Conservation (phyloP, 192 early-diverging fungal species). For the Coemansia brasiliensis region DNA sequence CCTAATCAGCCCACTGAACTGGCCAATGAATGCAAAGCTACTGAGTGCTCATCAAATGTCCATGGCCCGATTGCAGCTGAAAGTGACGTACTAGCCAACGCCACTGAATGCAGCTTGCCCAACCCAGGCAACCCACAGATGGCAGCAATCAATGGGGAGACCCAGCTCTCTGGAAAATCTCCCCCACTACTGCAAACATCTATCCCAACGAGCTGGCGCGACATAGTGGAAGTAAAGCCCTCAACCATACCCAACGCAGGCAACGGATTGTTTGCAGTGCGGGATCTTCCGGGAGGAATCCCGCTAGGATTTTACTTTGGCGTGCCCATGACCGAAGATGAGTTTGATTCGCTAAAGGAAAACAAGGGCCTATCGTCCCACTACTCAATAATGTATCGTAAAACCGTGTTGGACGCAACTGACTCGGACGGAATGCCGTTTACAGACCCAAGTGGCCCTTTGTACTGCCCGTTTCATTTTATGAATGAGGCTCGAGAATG, state of each 20-base stretch:
- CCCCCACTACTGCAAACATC: not conserved
- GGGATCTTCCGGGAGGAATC: conserved; percentile 69
- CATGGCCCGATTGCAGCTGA: not conserved
- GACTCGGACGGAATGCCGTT: conserved; percentile 77
- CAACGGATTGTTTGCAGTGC: conserved; percentile 72
- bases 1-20: too few relatives aligned
- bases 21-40: too few relatives aligned
- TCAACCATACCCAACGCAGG: conserved; percentile 71
- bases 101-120: too few relatives aligned
- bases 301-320: conserved; percentile 94
- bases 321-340: conserved; percentile 93
- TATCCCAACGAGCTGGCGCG: conserved; percentile 56
- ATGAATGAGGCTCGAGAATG: conserved; percentile 74
- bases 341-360: conserved; percentile 88
- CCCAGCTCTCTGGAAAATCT: not conserved
- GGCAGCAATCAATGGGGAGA: not conserved
- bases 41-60: too few relatives aligned
- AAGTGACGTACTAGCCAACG: too few relatives aligned
- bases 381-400: conserved; percentile 88
- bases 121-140: too few relatives aligned
- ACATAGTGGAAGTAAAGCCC: conserved; percentile 63
- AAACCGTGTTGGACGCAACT: conserved; percentile 90
- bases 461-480: conserved; percentile 89
- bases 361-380: conserved; percentile 73
- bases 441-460: conserved; percentile 57